Evolutionary conservation across 176 grass and related monocot genomes (phyloP).

Genomic region (Metroxylon sagu): DNA sequence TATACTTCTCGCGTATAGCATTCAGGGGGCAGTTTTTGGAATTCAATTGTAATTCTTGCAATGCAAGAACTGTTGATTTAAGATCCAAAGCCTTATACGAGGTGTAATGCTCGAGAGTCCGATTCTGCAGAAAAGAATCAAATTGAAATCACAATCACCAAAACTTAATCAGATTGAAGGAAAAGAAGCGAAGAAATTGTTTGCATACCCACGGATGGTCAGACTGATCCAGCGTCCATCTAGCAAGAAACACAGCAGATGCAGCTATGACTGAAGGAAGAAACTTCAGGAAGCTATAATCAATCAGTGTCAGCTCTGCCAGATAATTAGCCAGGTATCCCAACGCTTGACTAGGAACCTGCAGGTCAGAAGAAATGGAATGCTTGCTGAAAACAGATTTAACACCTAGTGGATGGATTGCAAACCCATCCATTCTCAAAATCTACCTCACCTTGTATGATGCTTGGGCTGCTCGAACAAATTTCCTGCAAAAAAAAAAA

Average conservation of each 20-base stretch:
- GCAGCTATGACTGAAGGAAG: conserved; percentile 75
- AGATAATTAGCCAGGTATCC: conserved; percentile 73
- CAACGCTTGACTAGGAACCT: conserved; percentile 37
- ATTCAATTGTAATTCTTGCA: conserved; percentile 67
- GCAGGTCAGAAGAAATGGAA: conserved; percentile 5
- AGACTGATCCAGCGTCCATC: conserved; percentile 73
- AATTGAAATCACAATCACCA: background rate
- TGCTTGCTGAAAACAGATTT: background rate
- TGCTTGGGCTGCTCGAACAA: conserved; percentile 64
- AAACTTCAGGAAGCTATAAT: conserved; percentile 68
- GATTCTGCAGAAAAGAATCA: conserved; percentile 40
- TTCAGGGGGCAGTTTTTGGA: conserved; percentile 41
- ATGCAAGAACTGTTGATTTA: conserved; percentile 30
- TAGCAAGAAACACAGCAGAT: conserved; percentile 78
- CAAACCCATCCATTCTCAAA: too few relatives aligned
- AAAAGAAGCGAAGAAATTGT: background rate
- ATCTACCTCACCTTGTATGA: conserved; percentile 39
- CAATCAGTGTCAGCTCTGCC: conserved; percentile 57
- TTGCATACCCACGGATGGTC: conserved; percentile 63
- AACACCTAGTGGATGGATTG: too few relatives aligned
- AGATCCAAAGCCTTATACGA: conserved; percentile 61
- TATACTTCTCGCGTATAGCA: conserved; percentile 67
- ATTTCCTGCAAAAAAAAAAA: conserved; percentile 47
- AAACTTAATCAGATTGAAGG: background rate
- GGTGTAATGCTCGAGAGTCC: conserved; percentile 73